These are phyloP conservation scores for Fusarium pseudoanthophilum DNA, from an alignment of 2,329 filamentous ascomycete genomes.

Conservation along the genomic window DNA sequence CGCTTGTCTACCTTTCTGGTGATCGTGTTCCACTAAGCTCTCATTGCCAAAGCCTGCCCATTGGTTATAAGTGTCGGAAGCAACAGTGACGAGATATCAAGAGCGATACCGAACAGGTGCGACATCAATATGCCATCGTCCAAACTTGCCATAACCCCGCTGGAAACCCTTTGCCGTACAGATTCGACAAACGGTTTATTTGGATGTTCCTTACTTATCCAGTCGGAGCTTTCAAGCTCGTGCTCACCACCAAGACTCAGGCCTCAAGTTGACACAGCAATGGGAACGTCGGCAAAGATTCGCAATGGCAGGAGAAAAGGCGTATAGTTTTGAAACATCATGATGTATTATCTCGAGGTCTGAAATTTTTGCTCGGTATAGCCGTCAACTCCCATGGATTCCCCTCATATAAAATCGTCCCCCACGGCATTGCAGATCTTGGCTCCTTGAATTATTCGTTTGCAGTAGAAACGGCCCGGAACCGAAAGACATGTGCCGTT, in stretches of 20 bases:
- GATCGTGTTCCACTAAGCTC: neutral
- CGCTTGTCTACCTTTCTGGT: neutral
- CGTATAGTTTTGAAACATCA: slow-evolving; percentile 47
- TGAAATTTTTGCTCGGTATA: slow-evolving; percentile 50
- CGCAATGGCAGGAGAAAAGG: neutral
- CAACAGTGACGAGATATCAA: neutral
- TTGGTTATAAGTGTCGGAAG: neutral
- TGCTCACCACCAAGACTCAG: neutral
- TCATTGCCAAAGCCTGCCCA: neutral
- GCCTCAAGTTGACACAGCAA: neutral
- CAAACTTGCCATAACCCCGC: too few species aligned
- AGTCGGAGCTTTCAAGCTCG: neutral
- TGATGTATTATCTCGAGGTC: slow-evolving; percentile 53
- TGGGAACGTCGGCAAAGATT: neutral
- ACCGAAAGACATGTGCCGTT: slow-evolving; percentile 28
- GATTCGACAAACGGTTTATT: neutral
- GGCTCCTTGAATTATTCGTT: slow-evolving; percentile 35
- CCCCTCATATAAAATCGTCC: slow-evolving; percentile 38
- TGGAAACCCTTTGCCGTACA: neutral
- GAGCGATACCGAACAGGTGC: neutral
- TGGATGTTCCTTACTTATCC: neutral
- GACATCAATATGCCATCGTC: neutral
- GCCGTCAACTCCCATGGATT: slow-evolving; percentile 46
- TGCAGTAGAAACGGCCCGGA: slow-evolving; percentile 27
- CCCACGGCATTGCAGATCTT: slow-evolving; percentile 37